phyloP scores from a whole-genome alignment of 345 rosid species.

The Melaleuca alternifolia region DNA sequence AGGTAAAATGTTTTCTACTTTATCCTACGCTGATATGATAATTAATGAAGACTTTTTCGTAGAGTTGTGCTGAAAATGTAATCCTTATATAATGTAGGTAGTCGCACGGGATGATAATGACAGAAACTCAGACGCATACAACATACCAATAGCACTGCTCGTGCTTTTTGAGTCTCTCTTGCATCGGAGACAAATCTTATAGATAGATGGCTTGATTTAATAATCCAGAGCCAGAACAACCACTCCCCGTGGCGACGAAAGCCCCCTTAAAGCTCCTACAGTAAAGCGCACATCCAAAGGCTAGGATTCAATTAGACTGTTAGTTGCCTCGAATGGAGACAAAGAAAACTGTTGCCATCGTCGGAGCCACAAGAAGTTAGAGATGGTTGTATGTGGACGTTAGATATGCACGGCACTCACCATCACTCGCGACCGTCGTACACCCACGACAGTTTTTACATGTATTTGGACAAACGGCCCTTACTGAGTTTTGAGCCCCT shows the following conservation, averaged over 20 bases:
- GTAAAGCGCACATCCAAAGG: background rate
- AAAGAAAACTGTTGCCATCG: background rate
- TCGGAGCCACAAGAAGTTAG: background rate
- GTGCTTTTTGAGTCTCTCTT: background rate
- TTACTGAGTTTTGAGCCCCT: background rate
- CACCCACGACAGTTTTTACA: background rate
- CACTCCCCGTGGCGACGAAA: background rate
- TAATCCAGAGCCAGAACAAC: background rate
- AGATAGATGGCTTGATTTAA: background rate
- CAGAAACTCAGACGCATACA: background rate
- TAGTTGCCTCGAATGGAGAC: background rate
- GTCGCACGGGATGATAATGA: background rate
- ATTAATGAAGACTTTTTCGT: background rate
- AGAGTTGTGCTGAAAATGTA: background rate
- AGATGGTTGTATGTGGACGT: background rate
- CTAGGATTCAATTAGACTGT: background rate
- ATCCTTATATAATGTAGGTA: background rate
- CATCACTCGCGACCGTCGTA: background rate
- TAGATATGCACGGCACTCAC: background rate
- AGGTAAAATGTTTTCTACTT: background rate
- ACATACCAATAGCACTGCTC: background rate
- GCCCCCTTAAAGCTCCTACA: background rate
- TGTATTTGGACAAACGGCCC: background rate
- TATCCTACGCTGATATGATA: background rate
- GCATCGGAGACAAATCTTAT: background rate